phyloP scores from a whole-genome alignment of 352 stramenopile genomes.

The Phytopythium montanum region DNA sequence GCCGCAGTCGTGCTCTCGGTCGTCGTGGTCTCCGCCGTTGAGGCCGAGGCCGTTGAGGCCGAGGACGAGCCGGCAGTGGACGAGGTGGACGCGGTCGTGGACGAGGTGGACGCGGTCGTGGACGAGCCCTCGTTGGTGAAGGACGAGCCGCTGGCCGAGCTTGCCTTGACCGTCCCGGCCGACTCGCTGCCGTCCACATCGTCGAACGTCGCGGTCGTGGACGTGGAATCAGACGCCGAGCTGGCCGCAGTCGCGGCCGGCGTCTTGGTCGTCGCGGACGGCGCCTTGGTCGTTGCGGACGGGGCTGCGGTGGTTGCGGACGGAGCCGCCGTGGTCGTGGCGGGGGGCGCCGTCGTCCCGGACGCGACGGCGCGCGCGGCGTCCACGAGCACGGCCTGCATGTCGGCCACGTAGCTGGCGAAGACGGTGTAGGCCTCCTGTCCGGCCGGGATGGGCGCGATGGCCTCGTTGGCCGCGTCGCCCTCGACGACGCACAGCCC shows the following conservation, averaged over 20 bases:
- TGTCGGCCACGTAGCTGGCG: conserved; percentile 42
- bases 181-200: conserved; percentile 14
- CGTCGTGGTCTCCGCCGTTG: conserved; percentile 3
- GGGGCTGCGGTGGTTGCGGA: conserved; percentile 8
- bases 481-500: conserved; percentile 53
- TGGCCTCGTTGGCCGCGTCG: conserved; percentile 42
- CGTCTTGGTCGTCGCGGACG: conserved; percentile 4
- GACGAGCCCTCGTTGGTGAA: conserved; percentile 26
- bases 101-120: conserved; percentile 4
- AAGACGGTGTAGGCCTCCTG: conserved; percentile 62
- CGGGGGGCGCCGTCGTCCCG: conserved; percentile 7
- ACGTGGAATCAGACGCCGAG: conserved; percentile 1
- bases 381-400: conserved; percentile 48
- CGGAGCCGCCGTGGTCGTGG: conserved; percentile 1
- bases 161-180: conserved; percentile 33
- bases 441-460: conserved; percentile 48
- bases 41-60: conserved; percentile 3
- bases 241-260: conserved; percentile 2
- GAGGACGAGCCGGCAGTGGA: conserved; percentile 5
- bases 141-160: conserved; percentile 24
- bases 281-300: conserved; percentile 1
- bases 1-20: conserved; percentile 5
- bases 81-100: conserved; percentile 16
- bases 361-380: conserved; percentile 23
- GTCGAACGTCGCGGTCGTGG: conserved; percentile 10